Percentiles rank a stretch among this genome's conserved stretches.
Evolutionary conservation across 768 basidiomycete genomes (phyloP).

Genomic region (Lactarius hatsudake): DNA sequence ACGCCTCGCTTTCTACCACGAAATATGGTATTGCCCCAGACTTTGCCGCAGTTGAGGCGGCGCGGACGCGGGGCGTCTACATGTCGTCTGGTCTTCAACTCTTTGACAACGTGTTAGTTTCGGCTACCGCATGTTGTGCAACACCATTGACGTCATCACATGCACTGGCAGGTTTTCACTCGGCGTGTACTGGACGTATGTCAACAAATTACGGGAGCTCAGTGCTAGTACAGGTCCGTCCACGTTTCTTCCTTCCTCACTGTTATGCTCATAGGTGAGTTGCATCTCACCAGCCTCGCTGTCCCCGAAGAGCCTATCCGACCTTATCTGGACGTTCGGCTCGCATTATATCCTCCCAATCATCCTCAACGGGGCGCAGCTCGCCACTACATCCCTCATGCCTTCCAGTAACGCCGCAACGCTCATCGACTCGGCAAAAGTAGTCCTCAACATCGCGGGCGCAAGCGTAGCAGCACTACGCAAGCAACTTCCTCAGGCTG

Average conservation of each 20-base stretch:
- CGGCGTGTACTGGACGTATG: constrained; percentile 7
- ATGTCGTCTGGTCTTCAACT: constrained; percentile 15
- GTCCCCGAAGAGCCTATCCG: not conserved
- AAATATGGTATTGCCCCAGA: not conserved
- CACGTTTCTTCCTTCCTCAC: not conserved
- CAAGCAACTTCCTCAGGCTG: not conserved
- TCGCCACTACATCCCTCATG: not conserved
- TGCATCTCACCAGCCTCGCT: not conserved
- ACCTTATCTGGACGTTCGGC: not conserved
- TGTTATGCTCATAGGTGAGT: not conserved
- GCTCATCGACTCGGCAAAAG: constrained; percentile 14
- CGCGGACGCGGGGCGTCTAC: constrained; percentile 3
- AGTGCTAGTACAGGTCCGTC: not conserved
- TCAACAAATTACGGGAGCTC: not conserved
- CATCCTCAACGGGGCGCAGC: constrained; percentile 4
- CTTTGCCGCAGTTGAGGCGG: not conserved
- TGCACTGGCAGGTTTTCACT: constrained; percentile 9
- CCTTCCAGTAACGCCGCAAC: not conserved
- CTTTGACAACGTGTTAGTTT: constrained; percentile 15
- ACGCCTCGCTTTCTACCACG: not conserved
- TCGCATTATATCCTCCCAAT: constrained; percentile 10
- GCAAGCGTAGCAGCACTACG: constrained; percentile 6
- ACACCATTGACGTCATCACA: not conserved
- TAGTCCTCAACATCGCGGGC: constrained; percentile 12
- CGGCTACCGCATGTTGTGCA: no score